Evolutionary conservation across 2,329 filamentous ascomycete genomes (phyloP).

Genomic region (Alternaria triticina): DNA sequence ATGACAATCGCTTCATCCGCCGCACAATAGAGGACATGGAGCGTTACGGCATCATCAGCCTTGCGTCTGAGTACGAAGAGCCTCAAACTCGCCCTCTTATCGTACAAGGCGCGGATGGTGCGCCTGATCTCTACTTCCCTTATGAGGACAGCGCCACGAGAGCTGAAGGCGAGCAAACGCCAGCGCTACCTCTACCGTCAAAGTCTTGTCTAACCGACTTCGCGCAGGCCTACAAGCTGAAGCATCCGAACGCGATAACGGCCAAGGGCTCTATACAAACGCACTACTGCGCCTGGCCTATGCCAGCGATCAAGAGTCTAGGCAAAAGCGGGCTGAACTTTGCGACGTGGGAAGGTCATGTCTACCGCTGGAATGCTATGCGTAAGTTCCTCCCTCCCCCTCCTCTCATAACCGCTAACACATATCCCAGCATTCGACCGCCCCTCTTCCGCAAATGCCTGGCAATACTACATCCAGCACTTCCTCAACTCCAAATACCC

Average conservation of each 20-base stretch:
- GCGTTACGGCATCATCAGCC: constrained; percentile 29
- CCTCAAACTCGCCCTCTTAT: constrained; percentile 33
- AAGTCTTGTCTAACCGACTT: constrained; percentile 27
- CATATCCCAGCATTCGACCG: constrained; percentile 26
- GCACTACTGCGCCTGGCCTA: constrained; percentile 42
- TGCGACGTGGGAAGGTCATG: constrained; percentile 36
- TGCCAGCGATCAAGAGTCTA: constrained; percentile 32
- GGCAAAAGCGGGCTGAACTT: constrained; percentile 31
- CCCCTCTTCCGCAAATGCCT: constrained; percentile 34
- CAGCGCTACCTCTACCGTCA: constrained; percentile 16
- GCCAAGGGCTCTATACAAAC: constrained; percentile 36
- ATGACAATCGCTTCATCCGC: constrained; percentile 35
- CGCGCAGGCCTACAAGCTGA: constrained; percentile 20
- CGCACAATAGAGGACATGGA: constrained; percentile 37
- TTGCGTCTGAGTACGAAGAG: constrained; percentile 21
- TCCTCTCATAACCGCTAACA: no score
- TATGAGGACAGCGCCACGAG: constrained; percentile 22
- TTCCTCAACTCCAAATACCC: constrained; percentile 38
- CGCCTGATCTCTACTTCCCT: constrained; percentile 35
- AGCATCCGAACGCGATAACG: constrained; percentile 29
- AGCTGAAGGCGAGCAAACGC: no score
- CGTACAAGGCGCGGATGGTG: constrained; percentile 30
- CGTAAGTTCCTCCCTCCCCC: constrained; percentile 14
- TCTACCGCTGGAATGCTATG: constrained; percentile 42
- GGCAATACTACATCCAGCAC: constrained; percentile 40